Percentiles rank a stretch among this genome's conserved stretches.
Conservation (phyloP, 164 flowering plant genomes). For the Santalum album region DNA sequence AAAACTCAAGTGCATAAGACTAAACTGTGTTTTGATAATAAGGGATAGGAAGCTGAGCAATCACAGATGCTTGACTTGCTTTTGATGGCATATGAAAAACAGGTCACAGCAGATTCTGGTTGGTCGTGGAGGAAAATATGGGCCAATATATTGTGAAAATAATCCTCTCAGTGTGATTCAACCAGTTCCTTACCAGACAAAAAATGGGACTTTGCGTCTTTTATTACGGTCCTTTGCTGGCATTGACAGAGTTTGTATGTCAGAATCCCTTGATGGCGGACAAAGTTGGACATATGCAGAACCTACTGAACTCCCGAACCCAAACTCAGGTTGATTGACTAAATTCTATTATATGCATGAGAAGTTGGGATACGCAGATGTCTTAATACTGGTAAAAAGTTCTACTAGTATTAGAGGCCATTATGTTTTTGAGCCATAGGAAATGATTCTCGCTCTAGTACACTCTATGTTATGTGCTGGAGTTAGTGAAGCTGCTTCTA, state of each 20-base stretch:
- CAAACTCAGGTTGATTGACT: slow-evolving; percentile 67
- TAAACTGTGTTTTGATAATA: background rate
- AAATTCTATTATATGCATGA: background rate
- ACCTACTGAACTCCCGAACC: slow-evolving; percentile 74
- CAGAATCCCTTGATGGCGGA: slow-evolving; percentile 84
- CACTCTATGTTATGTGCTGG: too few relatives aligned
- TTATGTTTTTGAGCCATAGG: background rate
- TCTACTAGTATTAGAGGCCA: background rate
- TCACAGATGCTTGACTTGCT: background rate
- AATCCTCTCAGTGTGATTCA: slow-evolving; percentile 71
- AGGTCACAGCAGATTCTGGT: slow-evolving; percentile 77
- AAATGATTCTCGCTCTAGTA: background rate
- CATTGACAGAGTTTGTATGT: slow-evolving; percentile 64
- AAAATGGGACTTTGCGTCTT: slow-evolving; percentile 60
- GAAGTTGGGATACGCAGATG: background rate
- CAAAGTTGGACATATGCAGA: slow-evolving; percentile 59
- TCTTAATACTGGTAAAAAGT: background rate
- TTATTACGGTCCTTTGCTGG: slow-evolving; percentile 59
- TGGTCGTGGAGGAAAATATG: slow-evolving; percentile 72
- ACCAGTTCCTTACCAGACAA: slow-evolving; percentile 78
- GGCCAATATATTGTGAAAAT: slow-evolving; percentile 60
- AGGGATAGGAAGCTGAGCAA: background rate
- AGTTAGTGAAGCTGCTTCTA: too few relatives aligned
- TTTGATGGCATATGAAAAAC: slow-evolving; percentile 7
- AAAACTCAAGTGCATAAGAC: background rate